These are phyloP conservation scores for Cubamyces sp. DNA, from an alignment of 768 basidiomycete species.

Conservation along the genomic window DNA sequence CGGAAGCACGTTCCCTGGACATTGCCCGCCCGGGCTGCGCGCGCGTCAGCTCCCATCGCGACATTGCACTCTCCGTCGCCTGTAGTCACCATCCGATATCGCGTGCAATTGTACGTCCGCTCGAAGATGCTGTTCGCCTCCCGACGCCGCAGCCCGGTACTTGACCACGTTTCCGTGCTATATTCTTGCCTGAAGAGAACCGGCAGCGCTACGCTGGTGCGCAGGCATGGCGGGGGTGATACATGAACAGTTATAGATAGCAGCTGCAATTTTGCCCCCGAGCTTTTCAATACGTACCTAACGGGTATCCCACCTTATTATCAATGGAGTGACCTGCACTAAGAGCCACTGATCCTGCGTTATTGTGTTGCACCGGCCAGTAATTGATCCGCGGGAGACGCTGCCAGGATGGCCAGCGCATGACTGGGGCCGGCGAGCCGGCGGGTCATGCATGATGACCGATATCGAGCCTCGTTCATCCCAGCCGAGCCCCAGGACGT, in stretches of 20 bases:
- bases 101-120: conserved; percentile 5
- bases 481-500: neutral
- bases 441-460: neutral
- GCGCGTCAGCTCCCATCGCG: conserved; percentile 6
- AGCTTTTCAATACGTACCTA: conserved; percentile 6
- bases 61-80: conserved; percentile 14
- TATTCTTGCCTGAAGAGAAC: neutral
- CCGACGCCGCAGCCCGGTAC: conserved; percentile 8
- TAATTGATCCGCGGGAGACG: conserved; percentile 10
- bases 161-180: neutral
- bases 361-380: conserved; percentile 16
- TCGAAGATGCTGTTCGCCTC: conserved; percentile 5
- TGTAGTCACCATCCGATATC: neutral
- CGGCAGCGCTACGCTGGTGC: too few relatives aligned
- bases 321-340: neutral
- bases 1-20: conserved; percentile 16
- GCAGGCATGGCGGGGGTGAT: too few relatives aligned
- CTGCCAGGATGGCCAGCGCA: neutral
- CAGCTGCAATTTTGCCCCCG: neutral
- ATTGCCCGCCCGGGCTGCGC: conserved; percentile 13
- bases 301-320: conserved; percentile 17
- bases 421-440: conserved; percentile 3
- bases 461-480: conserved; percentile 12
- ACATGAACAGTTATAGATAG: neutral
- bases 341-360: neutral